Evolutionary conservation across 306 rosid genomes (phyloP), one percentile per base, ranked within the genome.

Genomic region (Vigna mungo): DNA sequence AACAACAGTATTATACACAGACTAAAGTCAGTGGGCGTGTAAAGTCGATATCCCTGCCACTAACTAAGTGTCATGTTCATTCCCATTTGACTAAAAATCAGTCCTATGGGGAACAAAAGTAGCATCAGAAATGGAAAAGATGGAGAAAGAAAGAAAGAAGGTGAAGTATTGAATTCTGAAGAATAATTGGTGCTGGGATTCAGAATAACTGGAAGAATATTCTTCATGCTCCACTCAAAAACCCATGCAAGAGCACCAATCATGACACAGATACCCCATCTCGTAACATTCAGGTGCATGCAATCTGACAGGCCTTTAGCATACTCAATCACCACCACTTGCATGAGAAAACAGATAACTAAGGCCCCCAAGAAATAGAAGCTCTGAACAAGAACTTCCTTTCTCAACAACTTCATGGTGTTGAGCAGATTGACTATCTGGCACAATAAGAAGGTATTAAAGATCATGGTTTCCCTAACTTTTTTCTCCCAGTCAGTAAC

Each of bases 371-470:
- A 27, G 77, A 92, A 87, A 76, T 43, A 70, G 46, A 47, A 64
- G 81, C 75, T 80, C 3, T 56, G 76, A 51, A 79, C 21, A 55
- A 82, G 49, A 60, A 77, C 76, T 47, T 71, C 55, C 84, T 2
- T 60, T 72, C 85, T 84, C 55, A 27, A 71, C 17, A 87, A 4
- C 61, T 76, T 80, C 83, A 90, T 83, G 75, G 68, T 83, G 77
- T 39, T 83, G 64, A 90, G 69, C 27, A 61, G 86, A 80, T 88
- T 80, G 80, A 80, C 78, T 21, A 92, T 34, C 63, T 90, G 97
- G 43, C 93, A 90, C 2, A 92, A 69, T 4, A 81, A 62, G 77
- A 81, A 92, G 8, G 78, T 75, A 72, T 81, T 92, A 83, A 90
- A 88, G 72, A 90, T 77, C 88, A 90, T 87, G 78, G 91, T 75